Conservation (phyloP, 2,329 filamentous ascomycete genomes). For the Fusarium acutatum region DNA sequence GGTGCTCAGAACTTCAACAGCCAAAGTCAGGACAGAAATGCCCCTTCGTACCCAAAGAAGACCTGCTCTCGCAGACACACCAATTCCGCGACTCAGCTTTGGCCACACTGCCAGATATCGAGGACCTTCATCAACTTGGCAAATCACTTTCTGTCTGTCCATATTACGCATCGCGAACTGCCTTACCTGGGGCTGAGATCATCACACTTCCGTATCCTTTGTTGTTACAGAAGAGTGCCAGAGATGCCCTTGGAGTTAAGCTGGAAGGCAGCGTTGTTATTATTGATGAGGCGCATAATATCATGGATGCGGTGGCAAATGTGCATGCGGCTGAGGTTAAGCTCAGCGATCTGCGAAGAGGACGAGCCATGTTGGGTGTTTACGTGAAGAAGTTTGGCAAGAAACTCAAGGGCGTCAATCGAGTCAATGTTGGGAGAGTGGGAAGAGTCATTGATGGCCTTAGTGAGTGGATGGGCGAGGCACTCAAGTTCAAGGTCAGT, state of each 20-base stretch:
- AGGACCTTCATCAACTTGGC: slow-evolving; percentile 84
- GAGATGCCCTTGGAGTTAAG: slow-evolving; percentile 87
- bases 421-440: slow-evolving; percentile 89
- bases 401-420: slow-evolving; percentile 87
- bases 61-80: slow-evolving; percentile 74
- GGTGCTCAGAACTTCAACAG: slow-evolving; percentile 90
- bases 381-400: slow-evolving; percentile 92
- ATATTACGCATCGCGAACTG: slow-evolving; percentile 92
- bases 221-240: slow-evolving; percentile 83
- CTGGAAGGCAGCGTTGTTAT: slow-evolving; percentile 91
- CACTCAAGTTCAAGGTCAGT: slow-evolving; percentile 58
- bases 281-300: slow-evolving; percentile 96
- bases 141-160: slow-evolving; percentile 85
- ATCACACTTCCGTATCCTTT: slow-evolving; percentile 93
- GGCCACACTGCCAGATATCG: slow-evolving; percentile 89
- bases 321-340: slow-evolving; percentile 85
- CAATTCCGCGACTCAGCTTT: slow-evolving; percentile 87
- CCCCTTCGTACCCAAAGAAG: slow-evolving; percentile 78
- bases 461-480: slow-evolving; percentile 70
- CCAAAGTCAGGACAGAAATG: slow-evolving; percentile 69
- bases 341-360: slow-evolving; percentile 75
- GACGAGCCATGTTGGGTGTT: slow-evolving; percentile 76
- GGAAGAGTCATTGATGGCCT: slow-evolving; percentile 85
- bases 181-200: slow-evolving; percentile 86
- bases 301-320: slow-evolving; percentile 92